Conservation (phyloP, 1,139 yeast genomes). For the Magnusiomyces sp. region DNA sequence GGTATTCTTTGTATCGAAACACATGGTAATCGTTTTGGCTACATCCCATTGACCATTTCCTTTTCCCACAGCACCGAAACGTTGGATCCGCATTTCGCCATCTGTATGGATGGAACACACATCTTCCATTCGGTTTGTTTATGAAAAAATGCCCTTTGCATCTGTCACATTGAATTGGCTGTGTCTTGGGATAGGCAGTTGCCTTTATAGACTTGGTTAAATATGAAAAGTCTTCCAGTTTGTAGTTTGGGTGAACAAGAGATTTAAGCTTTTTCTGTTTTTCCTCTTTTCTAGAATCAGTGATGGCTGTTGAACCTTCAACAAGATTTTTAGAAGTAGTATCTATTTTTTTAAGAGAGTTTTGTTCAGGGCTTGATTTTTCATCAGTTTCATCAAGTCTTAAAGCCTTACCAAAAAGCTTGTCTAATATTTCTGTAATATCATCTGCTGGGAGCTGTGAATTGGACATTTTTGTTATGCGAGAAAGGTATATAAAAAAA, state of each 20-base stretch:
- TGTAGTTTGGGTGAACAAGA: slow-evolving; percentile 36
- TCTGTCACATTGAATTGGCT: slow-evolving; percentile 38
- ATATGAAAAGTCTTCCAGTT: slow-evolving; percentile 41
- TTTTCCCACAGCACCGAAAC: slow-evolving; percentile 58
- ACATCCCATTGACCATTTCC: slow-evolving; percentile 59
- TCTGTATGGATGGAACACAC: slow-evolving; percentile 21
- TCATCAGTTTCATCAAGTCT: no score
- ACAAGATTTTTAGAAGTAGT: no score
- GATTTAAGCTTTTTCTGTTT: slow-evolving; percentile 31
- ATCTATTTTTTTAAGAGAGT: no score
- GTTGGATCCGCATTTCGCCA: slow-evolving; percentile 32
- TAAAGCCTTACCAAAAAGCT: no score
- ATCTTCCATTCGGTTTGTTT: slow-evolving; percentile 31
- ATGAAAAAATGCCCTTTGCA: slow-evolving; percentile 44
- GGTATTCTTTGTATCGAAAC: slow-evolving; percentile 47
- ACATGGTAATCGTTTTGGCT: slow-evolving; percentile 54
- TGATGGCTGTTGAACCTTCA: no score
- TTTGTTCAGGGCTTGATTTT: no score
- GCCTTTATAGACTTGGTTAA: slow-evolving; percentile 38
- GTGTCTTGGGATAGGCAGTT: slow-evolving; percentile 20
- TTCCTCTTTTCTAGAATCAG: slow-evolving; percentile 20
- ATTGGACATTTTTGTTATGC: no score
- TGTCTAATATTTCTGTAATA: no score
- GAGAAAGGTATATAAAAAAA: no score
- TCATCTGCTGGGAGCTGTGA: no score